These are phyloP conservation scores for Erythrobasidium yunnanense DNA, from an alignment of 768 basidiomycete genomes.

Conservation along the genomic window DNA sequence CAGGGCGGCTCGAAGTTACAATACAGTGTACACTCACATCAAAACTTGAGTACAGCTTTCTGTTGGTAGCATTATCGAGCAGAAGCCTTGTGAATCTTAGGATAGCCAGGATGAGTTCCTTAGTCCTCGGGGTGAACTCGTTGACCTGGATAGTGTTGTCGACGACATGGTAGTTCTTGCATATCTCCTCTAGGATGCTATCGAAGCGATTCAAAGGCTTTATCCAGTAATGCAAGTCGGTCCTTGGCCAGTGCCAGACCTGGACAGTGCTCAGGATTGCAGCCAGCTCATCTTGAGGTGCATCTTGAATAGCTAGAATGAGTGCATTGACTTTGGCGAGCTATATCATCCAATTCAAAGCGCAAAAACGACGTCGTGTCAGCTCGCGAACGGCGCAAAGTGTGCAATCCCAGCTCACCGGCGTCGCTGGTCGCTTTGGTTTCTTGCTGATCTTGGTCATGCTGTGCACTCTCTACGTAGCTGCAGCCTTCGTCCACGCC, in stretches of 20 bases:
- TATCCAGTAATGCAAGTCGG: constrained; percentile 94
- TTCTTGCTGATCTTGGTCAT: constrained; percentile 23
- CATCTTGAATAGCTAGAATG: constrained; percentile 41
- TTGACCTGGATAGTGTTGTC: constrained; percentile 50
- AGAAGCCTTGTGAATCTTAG: constrained; percentile 78
- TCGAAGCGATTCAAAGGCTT: constrained; percentile 94
- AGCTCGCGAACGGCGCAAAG: background rate
- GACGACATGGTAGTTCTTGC: constrained; percentile 66
- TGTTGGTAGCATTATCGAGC: constrained; percentile 92
- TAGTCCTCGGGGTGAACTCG: constrained; percentile 62
- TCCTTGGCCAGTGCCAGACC: constrained; percentile 83
- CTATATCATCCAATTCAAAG: background rate
- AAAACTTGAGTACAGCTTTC: constrained; percentile 91
- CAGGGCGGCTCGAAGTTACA: background rate
- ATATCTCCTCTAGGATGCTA: constrained; percentile 66
- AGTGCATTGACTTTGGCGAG: constrained; percentile 19
- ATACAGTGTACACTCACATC: constrained; percentile 59
- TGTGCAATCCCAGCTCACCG: background rate
- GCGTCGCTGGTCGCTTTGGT: constrained; percentile 4
- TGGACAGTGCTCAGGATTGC: constrained; percentile 54
- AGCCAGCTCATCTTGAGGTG: constrained; percentile 61
- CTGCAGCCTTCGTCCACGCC: too few species aligned
- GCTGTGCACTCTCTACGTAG: background rate
- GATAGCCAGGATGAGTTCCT: constrained; percentile 65
- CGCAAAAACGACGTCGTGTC: background rate